Evolutionary conservation across 352 stramenopile species (phyloP), one percentile per base, ranked within the genome.

Genomic region (Globisporangium paddicum): DNA sequence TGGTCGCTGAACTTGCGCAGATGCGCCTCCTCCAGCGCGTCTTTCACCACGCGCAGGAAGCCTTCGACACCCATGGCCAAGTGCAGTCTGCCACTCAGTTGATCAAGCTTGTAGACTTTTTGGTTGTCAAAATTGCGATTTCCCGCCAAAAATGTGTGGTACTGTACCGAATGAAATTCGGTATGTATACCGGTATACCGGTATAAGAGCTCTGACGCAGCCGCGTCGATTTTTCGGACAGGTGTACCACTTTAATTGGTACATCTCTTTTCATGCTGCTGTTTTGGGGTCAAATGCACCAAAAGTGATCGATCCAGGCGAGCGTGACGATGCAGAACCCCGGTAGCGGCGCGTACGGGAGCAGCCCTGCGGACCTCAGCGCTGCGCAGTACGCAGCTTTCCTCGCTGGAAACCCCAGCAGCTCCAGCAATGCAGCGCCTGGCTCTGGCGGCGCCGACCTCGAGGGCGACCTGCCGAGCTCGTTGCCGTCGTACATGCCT

Each of bases 401-500:
- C 51, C 37, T 58, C 40, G 51, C 58, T 0, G 40, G 40, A 25
- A 59, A 50, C 25, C 21, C 19, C 58, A 14, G 18, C 40, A 48
- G 5, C 4, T n/a, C 7, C n/a, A 63, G 18, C 13, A 45, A 23
- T 44, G n/a, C 30, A 5, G 30, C 30, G 28, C 9, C 38, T 9
- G 16, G 38, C 14, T 44, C 38, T 10, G 38, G 38, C 14, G 13
- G 53, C 42, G 23, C 46, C 16, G 70, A 78, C 34, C 55, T 66
- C 40, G 79, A 88, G 26, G 72, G 73, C 50, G 82, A 90, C 60
- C 66, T 92, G 47, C 82, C 82, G 18, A 83, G 68, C 14, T 87
- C 82, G n/a, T 62, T 92, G 58, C 82, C 82, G 41, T 90, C 82
- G 19, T 92, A 92, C 60, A 78, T 87, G 54, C 81, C 81, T 35